These are phyloP conservation scores for Fusarium transvaalense DNA, from an alignment of 2,329 filamentous ascomycete genomes.

Conservation along the genomic window DNA sequence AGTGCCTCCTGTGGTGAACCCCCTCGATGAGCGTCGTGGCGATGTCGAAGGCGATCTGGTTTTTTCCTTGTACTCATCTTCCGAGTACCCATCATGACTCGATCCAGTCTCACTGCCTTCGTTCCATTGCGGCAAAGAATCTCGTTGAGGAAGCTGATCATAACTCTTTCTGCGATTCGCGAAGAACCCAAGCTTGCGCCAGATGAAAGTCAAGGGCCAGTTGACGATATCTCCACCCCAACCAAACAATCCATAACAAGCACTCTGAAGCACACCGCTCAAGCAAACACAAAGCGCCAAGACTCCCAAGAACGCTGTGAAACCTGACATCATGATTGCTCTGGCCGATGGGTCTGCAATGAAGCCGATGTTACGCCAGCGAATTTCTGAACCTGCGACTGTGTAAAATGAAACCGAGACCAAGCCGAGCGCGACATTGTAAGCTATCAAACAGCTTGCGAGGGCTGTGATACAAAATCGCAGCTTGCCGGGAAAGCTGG, in stretches of 20 bases:
- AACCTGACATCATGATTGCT: conserved; percentile 51
- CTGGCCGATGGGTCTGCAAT: conserved; percentile 51
- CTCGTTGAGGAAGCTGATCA: conserved; percentile 23
- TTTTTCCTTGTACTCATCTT: conserved; percentile 34
- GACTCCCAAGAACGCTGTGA: conserved; percentile 48
- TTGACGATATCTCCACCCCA: conserved; percentile 48
- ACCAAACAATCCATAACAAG: conserved; percentile 47
- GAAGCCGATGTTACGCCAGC: conserved; percentile 54
- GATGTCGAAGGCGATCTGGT: not conserved
- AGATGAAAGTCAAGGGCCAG: conserved; percentile 44
- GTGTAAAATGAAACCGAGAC: conserved; percentile 51
- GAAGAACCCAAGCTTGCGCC: conserved; percentile 14
- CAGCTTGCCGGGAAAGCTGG: conserved; percentile 28
- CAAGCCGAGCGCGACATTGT: conserved; percentile 44
- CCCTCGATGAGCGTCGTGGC: not conserved
- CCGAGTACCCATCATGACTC: not conserved
- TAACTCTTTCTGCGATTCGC: conserved; percentile 22
- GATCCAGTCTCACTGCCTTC: conserved; percentile 12
- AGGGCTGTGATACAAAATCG: conserved; percentile 33
- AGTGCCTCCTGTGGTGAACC: not conserved
- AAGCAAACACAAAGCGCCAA: conserved; percentile 34
- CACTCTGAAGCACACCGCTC: conserved; percentile 46
- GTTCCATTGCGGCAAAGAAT: conserved; percentile 3
- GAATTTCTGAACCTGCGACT: conserved; percentile 53
- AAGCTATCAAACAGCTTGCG: conserved; percentile 33